Evolutionary conservation across 495 filamentous ascomycete genomes (phyloP).

Genomic region (Penicillium paxilli): DNA sequence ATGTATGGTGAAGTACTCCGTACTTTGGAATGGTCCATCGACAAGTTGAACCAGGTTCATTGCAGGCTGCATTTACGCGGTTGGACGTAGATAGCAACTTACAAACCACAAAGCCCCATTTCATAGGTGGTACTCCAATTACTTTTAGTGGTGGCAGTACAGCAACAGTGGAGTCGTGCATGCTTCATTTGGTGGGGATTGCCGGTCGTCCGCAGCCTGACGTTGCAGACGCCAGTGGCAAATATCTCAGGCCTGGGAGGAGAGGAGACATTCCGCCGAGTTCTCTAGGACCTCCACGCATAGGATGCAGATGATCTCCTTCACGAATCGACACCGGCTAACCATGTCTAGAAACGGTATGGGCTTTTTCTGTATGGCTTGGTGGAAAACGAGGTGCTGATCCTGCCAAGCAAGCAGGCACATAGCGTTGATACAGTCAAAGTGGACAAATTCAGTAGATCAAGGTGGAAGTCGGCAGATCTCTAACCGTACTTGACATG

Average conservation of each 20-base stretch:
- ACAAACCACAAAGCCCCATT: too few species aligned
- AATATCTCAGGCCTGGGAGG: background rate
- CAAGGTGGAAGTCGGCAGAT: too few species aligned
- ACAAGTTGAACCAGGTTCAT: too few species aligned
- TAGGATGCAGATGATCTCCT: conserved; percentile 17
- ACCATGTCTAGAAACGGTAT: background rate
- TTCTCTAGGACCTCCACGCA: conserved; percentile 8
- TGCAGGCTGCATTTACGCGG: too few species aligned
- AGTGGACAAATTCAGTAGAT: too few species aligned
- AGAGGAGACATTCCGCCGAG: background rate
- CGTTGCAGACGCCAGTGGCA: conserved; percentile 4
- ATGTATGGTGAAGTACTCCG: too few species aligned
- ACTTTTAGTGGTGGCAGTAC: background rate
- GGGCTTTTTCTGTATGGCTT: background rate
- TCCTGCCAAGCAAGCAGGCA: background rate
- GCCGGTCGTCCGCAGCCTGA: conserved; percentile 6
- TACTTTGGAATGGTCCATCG: too few species aligned
- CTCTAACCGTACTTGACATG: too few species aligned
- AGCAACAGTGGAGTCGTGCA: conserved; percentile 20
- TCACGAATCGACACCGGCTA: conserved; percentile 5
- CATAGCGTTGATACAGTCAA: background rate
- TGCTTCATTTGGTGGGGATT: conserved; percentile 11
- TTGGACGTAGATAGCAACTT: too few species aligned
- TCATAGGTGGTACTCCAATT: too few species aligned
- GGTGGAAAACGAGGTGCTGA: background rate